Evolutionary conservation across 441 rosid genomes (phyloP), one percentile per base, ranked within the genome.

Genomic region (Eruca vesicaria): DNA sequence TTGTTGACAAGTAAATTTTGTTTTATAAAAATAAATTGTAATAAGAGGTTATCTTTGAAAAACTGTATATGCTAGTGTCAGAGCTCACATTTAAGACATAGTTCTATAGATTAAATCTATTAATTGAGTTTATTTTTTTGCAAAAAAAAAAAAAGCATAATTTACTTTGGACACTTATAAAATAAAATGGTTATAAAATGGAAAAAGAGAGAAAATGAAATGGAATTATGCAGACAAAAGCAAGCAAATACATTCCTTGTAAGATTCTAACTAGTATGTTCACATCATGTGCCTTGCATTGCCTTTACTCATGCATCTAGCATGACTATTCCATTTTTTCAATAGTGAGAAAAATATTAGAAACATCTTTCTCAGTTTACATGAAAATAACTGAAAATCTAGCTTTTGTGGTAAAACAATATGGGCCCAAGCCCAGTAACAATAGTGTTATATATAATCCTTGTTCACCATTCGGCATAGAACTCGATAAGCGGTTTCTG

Each of bases 221-320:
- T 41, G 11, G 15, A 59, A 0, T 11, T 21, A 21, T 36, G 69
- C 61, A 23, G 16, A 43, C 50, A 14, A 43, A n/a, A 15, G n/a
- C 0, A 70, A 63, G 52, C 67, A 56, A 70, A 69, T 3, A 23
- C 28, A 33, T 52, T 65, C 41, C 76, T 71, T 77, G 72, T 26
- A 70, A 32, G 66, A 23, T 71, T 57, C 59, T 63, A 29, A 41
- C 2, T 20, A 21, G 55, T 70, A 23, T 43, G 63, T 57, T 64
- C 80, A 71, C 65, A 71, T 64, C 80, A 71, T 71, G 71, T 71
- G 16, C 1, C 53, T 58, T 71, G 80, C 80, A 26, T 65, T 77
- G 45, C 9, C 32, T 35, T n/a, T 58, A 21, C 56, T 45, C 80
- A 77, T 77, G 80, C 72, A 57, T 65, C 19, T 58, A 33, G 56